A percentile compares a stretch with the other conserved stretches of the same genome.
Conservation (phyloP, 805 yeast genomes). For the Wickerhamomyces hampshirensis region DNA sequence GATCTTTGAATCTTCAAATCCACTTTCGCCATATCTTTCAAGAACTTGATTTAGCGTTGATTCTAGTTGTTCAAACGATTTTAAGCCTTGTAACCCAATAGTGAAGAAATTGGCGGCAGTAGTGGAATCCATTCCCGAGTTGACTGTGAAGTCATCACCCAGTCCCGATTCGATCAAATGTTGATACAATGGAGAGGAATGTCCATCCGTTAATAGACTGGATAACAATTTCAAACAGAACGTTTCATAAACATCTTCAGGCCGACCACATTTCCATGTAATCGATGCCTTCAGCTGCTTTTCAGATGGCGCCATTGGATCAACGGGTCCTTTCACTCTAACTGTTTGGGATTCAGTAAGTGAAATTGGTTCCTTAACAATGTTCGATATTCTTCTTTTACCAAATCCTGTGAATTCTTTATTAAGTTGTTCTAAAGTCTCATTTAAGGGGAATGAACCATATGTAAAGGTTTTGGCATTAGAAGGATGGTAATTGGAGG, state of each 20-base stretch:
- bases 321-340: slow-evolving; percentile 67
- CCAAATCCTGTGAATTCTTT: slow-evolving; percentile 50
- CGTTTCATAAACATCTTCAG: slow-evolving; percentile 61
- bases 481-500: slow-evolving; percentile 78
- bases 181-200: slow-evolving; percentile 85
- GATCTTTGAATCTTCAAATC: slow-evolving; percentile 56
- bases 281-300: slow-evolving; percentile 76
- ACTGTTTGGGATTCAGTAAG: slow-evolving; percentile 32
- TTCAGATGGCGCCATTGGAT: slow-evolving; percentile 63
- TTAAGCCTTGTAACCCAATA: slow-evolving; percentile 79
- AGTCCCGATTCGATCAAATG: slow-evolving; percentile 78
- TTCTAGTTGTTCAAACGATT: slow-evolving; percentile 43
- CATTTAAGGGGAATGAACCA: slow-evolving; percentile 65
- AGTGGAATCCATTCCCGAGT: slow-evolving; percentile 81
- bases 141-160: slow-evolving; percentile 83
- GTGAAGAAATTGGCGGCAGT: slow-evolving; percentile 76
- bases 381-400: slow-evolving; percentile 35
- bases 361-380: slow-evolving; percentile 23
- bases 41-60: slow-evolving; percentile 44
- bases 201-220: slow-evolving; percentile 79
- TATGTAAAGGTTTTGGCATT: slow-evolving; percentile 85
- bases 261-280: slow-evolving; percentile 83
- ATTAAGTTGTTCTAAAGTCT: slow-evolving; percentile 55
- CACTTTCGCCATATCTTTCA: slow-evolving; percentile 33
- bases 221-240: slow-evolving; percentile 70